Conservation (phyloP, 495 filamentous ascomycete genomes). For the Aspergillus indologenus region DNA sequence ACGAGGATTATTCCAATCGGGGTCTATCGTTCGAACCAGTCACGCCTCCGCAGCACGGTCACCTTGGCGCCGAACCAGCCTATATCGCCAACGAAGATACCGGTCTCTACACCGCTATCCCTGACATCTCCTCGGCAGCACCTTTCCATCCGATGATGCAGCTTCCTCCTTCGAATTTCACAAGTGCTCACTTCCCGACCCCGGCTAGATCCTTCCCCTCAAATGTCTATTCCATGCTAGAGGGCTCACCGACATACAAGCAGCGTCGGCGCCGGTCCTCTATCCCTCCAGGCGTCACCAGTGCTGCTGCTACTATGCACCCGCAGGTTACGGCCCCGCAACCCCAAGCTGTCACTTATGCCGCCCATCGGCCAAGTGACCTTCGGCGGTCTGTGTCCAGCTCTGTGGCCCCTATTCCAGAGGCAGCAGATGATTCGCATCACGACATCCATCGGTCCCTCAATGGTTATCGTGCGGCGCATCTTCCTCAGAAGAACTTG, state of each 20-base stretch:
- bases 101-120: conserved; percentile 89
- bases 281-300: conserved; percentile 69
- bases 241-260: conserved; percentile 98
- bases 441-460: conserved; percentile 61
- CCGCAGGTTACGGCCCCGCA: conserved; percentile 37
- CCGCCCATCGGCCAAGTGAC: conserved; percentile 75
- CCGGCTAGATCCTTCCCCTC: conserved; percentile 68
- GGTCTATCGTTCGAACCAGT: conserved; percentile 95
- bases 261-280: conserved; percentile 91
- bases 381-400: conserved; percentile 87
- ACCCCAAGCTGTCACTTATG: conserved; percentile 42
- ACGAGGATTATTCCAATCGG: conserved; percentile 94
- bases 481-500: conserved; percentile 73
- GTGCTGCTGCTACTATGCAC: conserved; percentile 56
- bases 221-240: conserved; percentile 91
- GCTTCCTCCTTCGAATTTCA: conserved; percentile 80
- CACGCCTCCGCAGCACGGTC: conserved; percentile 87
- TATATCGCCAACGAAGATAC: conserved; percentile 98
- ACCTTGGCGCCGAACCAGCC: conserved; percentile 78
- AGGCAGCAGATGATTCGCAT: conserved; percentile 68
- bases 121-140: conserved; percentile 62
- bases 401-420: conserved; percentile 78
- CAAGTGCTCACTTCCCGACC: conserved; percentile 67
- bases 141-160: conserved; percentile 82
- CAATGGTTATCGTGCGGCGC: conserved; percentile 57